phyloP scores from a whole-genome alignment of 176 grass and related monocot species.

The Panicum miliaceum region DNA sequence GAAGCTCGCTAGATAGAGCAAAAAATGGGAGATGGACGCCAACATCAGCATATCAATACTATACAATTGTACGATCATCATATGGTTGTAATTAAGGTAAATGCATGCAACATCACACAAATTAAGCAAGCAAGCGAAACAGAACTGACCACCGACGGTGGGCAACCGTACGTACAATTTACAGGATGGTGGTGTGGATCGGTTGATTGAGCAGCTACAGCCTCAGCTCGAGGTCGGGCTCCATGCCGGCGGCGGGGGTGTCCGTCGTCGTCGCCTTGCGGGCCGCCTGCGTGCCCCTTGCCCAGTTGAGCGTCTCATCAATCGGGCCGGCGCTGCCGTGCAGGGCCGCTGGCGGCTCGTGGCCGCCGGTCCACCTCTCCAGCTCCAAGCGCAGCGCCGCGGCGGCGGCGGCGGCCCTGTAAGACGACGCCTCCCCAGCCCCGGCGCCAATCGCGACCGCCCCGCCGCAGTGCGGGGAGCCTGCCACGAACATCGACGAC shows the following conservation, averaged over 20 bases:
- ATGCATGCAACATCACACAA: too few species aligned
- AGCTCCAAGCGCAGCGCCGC: neutral
- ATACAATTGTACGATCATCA: too few species aligned
- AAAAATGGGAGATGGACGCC: too few species aligned
- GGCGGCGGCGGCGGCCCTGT: neutral
- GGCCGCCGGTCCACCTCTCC: neutral
- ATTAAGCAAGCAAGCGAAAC: too few species aligned
- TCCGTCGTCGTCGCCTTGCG: neutral
- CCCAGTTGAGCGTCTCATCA: conserved; percentile 51
- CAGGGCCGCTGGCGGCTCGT: neutral
- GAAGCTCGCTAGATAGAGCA: too few species aligned
- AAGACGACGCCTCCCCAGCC: neutral
- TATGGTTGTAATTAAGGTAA: too few species aligned
- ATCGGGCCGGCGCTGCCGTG: neutral
- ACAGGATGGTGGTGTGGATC: too few species aligned
- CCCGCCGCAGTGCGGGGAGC: neutral
- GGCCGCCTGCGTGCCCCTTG: conserved; percentile 18
- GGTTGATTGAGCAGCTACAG: too few species aligned
- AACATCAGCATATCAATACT: too few species aligned
- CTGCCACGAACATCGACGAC: neutral
- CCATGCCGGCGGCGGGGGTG: neutral
- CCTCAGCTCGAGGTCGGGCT: conserved; percentile 45
- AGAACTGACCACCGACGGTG: too few species aligned
- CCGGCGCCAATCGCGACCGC: neutral
- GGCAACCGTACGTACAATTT: too few species aligned